Evolutionary conservation across 306 rosid species (phyloP).

Genomic region (Vachellia collinsii): DNA sequence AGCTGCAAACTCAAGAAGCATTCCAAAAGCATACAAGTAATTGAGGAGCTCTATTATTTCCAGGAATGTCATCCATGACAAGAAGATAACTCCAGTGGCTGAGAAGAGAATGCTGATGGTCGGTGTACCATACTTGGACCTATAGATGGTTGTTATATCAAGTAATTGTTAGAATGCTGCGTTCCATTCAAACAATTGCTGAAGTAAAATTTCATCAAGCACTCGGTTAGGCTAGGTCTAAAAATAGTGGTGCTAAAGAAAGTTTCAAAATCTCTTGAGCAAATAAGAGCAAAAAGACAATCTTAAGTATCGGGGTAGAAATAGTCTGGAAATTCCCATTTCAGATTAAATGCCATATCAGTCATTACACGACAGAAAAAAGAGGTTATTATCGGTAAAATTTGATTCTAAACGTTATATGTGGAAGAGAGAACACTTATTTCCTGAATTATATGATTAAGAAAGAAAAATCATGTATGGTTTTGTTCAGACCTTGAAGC

Average conservation of each 20-base stretch:
- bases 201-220: not conserved
- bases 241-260: constrained; percentile 19
- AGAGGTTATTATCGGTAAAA: constrained; percentile 1
- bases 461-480: constrained; percentile 19
- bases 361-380: constrained; percentile 8
- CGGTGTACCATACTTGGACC: constrained; percentile 51
- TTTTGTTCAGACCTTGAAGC: constrained; percentile 64
- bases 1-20: constrained; percentile 92
- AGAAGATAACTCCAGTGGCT: constrained; percentile 81
- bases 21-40: constrained; percentile 82
- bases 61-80: constrained; percentile 96
- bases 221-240: not conserved
- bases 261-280: not conserved
- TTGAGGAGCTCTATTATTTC: constrained; percentile 88
- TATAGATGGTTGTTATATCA: not conserved
- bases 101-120: constrained; percentile 81
- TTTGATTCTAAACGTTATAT: not conserved
- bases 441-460: constrained; percentile 1
- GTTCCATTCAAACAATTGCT: not conserved
- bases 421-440: not conserved
- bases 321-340: not conserved
- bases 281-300: not conserved
- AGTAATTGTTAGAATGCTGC: not conserved
- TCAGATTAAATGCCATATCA: not conserved
- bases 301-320: not conserved